A percentile compares a stretch with the other conserved stretches of the same genome.
phyloP scores from a whole-genome alignment of 805 yeast genomes.

The Babjeviella inositovora region DNA sequence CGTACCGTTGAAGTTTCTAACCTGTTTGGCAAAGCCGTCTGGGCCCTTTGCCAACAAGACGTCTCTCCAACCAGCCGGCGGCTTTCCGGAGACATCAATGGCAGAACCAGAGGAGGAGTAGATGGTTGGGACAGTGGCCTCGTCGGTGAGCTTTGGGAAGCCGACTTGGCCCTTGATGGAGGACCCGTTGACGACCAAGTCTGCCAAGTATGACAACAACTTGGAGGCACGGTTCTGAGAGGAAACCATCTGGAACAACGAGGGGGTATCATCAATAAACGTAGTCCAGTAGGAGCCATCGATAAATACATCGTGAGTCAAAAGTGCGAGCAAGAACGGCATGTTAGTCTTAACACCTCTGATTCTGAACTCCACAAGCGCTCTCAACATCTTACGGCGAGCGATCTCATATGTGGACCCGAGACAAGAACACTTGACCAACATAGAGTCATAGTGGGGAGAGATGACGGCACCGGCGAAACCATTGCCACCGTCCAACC shows the following conservation, averaged over 20 bases:
- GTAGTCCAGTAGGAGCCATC: constrained; percentile 94
- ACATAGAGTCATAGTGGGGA: constrained; percentile 96
- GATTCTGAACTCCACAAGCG: constrained; percentile 93
- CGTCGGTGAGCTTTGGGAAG: constrained; percentile 62
- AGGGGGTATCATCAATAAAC: constrained; percentile 95
- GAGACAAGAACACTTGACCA: constrained; percentile 94
- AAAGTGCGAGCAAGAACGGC: constrained; percentile 82
- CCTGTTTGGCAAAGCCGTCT: constrained; percentile 75
- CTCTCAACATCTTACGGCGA: constrained; percentile 93
- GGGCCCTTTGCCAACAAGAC: constrained; percentile 78
- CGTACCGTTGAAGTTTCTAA: constrained; percentile 73
- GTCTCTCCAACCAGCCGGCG: constrained; percentile 85
- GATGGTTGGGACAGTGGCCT: constrained; percentile 62
- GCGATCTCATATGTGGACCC: constrained; percentile 95
- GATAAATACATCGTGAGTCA: constrained; percentile 82
- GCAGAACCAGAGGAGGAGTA: constrained; percentile 40
- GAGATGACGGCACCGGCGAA: constrained; percentile 93
- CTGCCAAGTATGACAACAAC: constrained; percentile 80
- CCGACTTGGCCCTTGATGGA: constrained; percentile 94
- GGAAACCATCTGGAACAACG: constrained; percentile 82
- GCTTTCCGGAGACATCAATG: constrained; percentile 41
- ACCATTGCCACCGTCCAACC: constrained; percentile 98
- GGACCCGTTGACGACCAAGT: constrained; percentile 89
- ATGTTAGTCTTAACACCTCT: constrained; percentile 99
- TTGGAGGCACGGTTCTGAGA: constrained; percentile 97